Percentiles rank a stretch among this genome's conserved stretches.
Conservation (phyloP, 257 asterid genomes). For the Nemophila menziesii region DNA sequence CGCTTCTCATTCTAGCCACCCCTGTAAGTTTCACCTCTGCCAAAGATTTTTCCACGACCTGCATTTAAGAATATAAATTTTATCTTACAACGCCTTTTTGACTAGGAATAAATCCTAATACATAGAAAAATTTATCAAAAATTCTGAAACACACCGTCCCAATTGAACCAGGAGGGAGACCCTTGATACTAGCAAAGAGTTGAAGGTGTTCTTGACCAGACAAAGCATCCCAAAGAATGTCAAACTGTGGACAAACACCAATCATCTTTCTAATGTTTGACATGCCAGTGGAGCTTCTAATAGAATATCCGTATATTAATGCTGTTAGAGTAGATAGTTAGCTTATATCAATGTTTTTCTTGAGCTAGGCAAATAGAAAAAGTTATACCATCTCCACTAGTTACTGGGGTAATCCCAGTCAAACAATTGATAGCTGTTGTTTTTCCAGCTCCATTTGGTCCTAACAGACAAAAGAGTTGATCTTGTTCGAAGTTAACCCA, state of each 20-base stretch:
- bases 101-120: not conserved
- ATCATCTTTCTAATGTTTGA: slow-evolving; percentile 19
- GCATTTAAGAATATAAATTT: slow-evolving; percentile 7
- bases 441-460: slow-evolving; percentile 41
- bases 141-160: slow-evolving; percentile 14
- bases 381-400: slow-evolving; percentile 21
- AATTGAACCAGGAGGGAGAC: slow-evolving; percentile 12
- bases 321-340: slow-evolving; percentile 10
- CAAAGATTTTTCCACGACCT: slow-evolving; percentile 18
- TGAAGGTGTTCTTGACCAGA: slow-evolving; percentile 27
- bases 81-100: not conserved
- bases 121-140: not conserved
- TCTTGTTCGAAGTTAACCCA: too few species aligned
- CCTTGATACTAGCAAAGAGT: slow-evolving; percentile 32
- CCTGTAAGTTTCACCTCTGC: slow-evolving; percentile 19
- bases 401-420: slow-evolving; percentile 27
- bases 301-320: slow-evolving; percentile 24
- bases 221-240: slow-evolving; percentile 26
- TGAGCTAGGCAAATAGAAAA: too few species aligned
- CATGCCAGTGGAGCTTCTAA: slow-evolving; percentile 18
- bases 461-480: slow-evolving; percentile 24
- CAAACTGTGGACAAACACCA: slow-evolving; percentile 36
- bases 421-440: slow-evolving; percentile 30
- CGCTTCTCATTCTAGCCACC: slow-evolving; percentile 15
- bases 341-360: not conserved